phyloP scores from a whole-genome alignment of 2,329 filamentous ascomycete genomes.

The Fusarium camptoceras region DNA sequence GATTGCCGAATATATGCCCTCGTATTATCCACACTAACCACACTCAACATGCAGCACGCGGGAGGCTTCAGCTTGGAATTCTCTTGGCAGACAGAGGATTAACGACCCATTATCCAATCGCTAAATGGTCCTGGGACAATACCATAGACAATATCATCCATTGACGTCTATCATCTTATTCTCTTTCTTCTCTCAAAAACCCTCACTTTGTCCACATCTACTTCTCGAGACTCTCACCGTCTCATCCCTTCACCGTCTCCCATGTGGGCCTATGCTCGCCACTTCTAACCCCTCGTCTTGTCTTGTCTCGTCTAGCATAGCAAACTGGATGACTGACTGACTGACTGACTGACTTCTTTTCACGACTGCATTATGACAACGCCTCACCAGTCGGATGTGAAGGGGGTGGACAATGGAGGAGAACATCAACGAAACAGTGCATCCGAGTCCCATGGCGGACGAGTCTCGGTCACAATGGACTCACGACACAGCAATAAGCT shows the following conservation, averaged over 20 bases:
- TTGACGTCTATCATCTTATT: conserved; percentile 12
- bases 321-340: too few relatives aligned
- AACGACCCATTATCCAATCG: conserved; percentile 25
- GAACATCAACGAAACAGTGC: conserved; percentile 11
- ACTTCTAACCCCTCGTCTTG: conserved; percentile 35
- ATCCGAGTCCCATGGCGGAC: conserved; percentile 22
- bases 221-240: neutral
- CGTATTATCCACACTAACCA: conserved; percentile 40
- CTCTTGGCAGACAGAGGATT: conserved; percentile 23
- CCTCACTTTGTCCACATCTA: conserved; percentile 6
- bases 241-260: conserved; percentile 22
- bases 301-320: conserved; percentile 1
- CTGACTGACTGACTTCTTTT: conserved; percentile 15
- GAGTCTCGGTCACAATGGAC: conserved; percentile 48
- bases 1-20: conserved; percentile 27
- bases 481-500: conserved; percentile 69
- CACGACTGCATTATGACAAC: conserved; percentile 37
- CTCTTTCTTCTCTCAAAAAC: conserved; percentile 9
- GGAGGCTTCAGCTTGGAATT: conserved; percentile 30
- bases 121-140: conserved; percentile 3
- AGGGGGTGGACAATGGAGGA: conserved; percentile 24
- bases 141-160: conserved; percentile 24
- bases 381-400: conserved; percentile 33
- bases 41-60: conserved; percentile 27
- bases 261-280: conserved; percentile 22